These are phyloP conservation scores for Aspergillus intermedius DNA, from an alignment of 2,329 filamentous ascomycete species.

Conservation along the genomic window DNA sequence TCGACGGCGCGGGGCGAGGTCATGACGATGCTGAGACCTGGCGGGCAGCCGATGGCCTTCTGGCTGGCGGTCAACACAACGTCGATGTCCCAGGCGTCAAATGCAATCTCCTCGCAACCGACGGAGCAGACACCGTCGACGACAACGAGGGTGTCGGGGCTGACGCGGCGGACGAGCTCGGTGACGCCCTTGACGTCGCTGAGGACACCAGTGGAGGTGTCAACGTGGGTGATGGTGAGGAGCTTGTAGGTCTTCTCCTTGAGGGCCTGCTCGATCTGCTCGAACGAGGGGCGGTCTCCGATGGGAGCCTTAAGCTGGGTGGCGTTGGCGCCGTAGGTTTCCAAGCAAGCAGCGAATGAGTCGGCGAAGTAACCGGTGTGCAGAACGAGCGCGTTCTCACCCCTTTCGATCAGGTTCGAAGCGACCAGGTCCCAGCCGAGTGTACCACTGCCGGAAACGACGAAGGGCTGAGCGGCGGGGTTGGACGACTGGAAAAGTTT, in stretches of 20 bases:
- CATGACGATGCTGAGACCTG: constrained; percentile 90
- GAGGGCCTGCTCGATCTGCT: constrained; percentile 81
- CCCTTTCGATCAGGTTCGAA: constrained; percentile 84
- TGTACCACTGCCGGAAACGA: constrained; percentile 90
- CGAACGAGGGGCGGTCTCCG: constrained; percentile 76
- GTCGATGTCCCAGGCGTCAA: constrained; percentile 91
- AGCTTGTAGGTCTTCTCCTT: constrained; percentile 90
- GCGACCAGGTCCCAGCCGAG: constrained; percentile 94
- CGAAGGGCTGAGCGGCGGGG: constrained; percentile 76
- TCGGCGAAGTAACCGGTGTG: constrained; percentile 97
- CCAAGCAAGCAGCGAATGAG: constrained; percentile 85
- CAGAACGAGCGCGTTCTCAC: constrained; percentile 84
- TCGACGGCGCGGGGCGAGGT: constrained; percentile 83
- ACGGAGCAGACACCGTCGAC: constrained; percentile 98
- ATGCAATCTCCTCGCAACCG: constrained; percentile 89
- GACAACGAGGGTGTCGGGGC: constrained; percentile 82
- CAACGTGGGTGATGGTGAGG: constrained; percentile 91
- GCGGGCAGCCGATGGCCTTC: constrained; percentile 93
- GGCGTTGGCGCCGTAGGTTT: constrained; percentile 81
- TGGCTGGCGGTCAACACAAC: constrained; percentile 90
- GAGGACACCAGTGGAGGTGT: constrained; percentile 92
- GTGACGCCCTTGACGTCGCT: constrained; percentile 82
- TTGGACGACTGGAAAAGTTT: constrained; percentile 90
- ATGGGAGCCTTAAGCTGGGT: constrained; percentile 87
- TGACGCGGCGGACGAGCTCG: constrained; percentile 76